Evolutionary conservation across 169 alveolate genomes (phyloP), one percentile per base, ranked within the genome.

Genomic region (Plasmodium reichenowi): DNA sequence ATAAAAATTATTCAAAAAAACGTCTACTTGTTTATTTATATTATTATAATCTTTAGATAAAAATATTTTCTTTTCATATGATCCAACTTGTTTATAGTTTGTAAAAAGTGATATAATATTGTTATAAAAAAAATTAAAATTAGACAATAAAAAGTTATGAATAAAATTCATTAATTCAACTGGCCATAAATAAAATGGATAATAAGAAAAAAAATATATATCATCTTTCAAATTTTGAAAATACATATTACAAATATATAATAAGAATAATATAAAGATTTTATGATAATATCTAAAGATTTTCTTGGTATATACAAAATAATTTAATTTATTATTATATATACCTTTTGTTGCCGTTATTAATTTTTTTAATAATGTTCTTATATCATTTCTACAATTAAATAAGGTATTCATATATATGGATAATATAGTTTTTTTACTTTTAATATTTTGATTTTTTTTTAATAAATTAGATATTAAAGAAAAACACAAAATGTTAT

Each of bases 291-390:
- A 83, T 29, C 13, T 48, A 59, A 68, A 83, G 68, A 83, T 62
- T 43, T 67, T 83, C 70, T 83, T 83, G 8, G 91, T 83, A 29
- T 83, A 83, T 29, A 68, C 85, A 10, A 68, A 26, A 68, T 63
- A 68, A 48, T 72, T 68, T 83, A 83, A 50, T 15, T 85, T 15
- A 48, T 83, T 83, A 29, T 83, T 83, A 62, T 83, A 83, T 22
- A 83, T 83, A 58, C 91, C 91, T 50, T 83, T 83, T 43, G 91
- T 45, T 20, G 91, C 91, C 5, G 91, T 83, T 45, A 83, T 83
- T 47, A 83, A 62, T 83, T 68, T 83, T 83, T 83, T 83, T 70
- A 83, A 83, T 38, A 83, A 59, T n/a, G 45, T 68, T 68, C 83
- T 83, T 20, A 83, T 58, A 22, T 83, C 91, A 72, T 43, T 83